phyloP scores from a whole-genome alignment of 306 rosid species.

The Quercus variabilis region DNA sequence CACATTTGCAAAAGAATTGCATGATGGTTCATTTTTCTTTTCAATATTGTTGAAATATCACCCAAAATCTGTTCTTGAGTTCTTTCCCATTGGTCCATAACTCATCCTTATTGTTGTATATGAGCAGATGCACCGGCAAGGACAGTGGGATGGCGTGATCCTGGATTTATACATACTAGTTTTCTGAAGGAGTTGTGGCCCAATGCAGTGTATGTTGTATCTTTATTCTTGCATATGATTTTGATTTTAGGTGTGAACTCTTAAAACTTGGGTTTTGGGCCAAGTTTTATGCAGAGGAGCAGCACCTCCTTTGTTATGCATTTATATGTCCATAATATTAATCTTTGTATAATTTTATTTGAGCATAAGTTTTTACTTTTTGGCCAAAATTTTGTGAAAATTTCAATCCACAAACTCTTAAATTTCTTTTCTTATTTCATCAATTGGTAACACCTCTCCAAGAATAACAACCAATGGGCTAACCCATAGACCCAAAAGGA shows the following conservation, averaged over 20 bases:
- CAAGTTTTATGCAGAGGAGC: not conserved
- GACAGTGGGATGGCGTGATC: slow-evolving; percentile 96
- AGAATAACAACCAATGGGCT: too few relatives aligned
- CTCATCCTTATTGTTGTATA: slow-evolving; percentile 3
- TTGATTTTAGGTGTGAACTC: slow-evolving; percentile 13
- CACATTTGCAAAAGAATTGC: not conserved
- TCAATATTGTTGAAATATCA: not conserved
- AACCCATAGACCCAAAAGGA: not conserved
- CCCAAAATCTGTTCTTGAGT: not conserved
- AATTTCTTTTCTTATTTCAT: not conserved
- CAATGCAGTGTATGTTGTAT: slow-evolving; percentile 48
- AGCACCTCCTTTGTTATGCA: not conserved
- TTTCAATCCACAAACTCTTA: not conserved
- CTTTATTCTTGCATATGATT: slow-evolving; percentile 3
- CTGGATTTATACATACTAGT: slow-evolving; percentile 85
- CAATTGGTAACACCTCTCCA: not conserved
- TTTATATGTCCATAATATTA: not conserved
- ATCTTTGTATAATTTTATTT: not conserved
- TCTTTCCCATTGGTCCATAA: not conserved
- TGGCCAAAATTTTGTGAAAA: not conserved
- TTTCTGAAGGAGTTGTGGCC: slow-evolving; percentile 93
- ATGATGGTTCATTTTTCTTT: not conserved
- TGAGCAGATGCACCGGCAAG: slow-evolving; percentile 88
- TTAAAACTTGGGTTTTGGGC: not conserved
- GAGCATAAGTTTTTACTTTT: not conserved